These are phyloP conservation scores for Elsinoe batatas DNA, from an alignment of 2,329 filamentous ascomycete genomes.

Conservation along the genomic window DNA sequence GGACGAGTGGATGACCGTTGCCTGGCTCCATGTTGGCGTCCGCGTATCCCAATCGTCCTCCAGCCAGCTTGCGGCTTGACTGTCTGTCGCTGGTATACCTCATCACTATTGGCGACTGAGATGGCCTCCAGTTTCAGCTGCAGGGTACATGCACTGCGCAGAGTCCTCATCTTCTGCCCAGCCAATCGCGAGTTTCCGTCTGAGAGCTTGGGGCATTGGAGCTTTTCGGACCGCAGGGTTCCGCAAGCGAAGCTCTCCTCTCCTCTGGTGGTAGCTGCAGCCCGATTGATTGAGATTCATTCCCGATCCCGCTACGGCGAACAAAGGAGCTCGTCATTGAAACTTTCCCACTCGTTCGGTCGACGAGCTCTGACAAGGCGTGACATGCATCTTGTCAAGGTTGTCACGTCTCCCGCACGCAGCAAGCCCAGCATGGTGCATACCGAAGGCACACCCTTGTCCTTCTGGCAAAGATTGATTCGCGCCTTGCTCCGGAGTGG, in stretches of 20 bases:
- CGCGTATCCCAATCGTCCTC: neutral
- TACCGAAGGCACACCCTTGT: neutral
- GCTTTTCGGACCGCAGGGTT: neutral
- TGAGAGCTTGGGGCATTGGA: neutral
- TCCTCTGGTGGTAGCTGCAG: neutral
- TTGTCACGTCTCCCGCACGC: neutral
- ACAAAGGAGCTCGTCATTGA: neutral
- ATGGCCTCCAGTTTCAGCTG: neutral
- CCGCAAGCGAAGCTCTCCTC: conserved; percentile 3
- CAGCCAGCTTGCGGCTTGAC: neutral
- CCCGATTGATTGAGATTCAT: conserved; percentile 5
- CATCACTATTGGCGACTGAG: neutral
- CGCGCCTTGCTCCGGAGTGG: neutral
- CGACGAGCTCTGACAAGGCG: neutral
- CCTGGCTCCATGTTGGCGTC: neutral
- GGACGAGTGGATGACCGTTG: conserved; percentile 4
- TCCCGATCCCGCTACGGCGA: conserved; percentile 7
- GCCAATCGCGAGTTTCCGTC: neutral
- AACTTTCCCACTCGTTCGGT: conserved; percentile 9
- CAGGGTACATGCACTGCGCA: neutral
- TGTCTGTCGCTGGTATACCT: neutral
- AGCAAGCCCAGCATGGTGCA: conserved; percentile 7
- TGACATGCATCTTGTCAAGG: neutral
- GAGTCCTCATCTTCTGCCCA: neutral
- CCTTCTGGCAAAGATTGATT: neutral